Conservation (phyloP, 2,329 filamentous ascomycete genomes). For the Moelleriella libera region DNA sequence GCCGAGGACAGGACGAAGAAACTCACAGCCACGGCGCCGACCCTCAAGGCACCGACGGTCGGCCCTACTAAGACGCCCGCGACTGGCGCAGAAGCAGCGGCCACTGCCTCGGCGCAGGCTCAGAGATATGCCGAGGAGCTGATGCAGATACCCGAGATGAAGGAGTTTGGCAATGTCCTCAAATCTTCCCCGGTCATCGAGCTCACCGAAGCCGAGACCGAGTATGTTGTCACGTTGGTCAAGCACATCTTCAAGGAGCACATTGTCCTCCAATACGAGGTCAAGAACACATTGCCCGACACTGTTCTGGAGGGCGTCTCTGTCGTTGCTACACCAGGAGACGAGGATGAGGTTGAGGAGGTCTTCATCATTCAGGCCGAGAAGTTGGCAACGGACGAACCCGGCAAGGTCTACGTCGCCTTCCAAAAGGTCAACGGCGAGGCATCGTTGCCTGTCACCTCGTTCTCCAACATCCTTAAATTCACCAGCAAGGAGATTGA, state of each 20-base stretch:
- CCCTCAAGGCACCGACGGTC: constrained; percentile 81
- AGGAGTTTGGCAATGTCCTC: constrained; percentile 76
- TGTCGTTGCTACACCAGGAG: constrained; percentile 62
- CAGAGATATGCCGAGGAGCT: constrained; percentile 85
- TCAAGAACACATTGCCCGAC: constrained; percentile 91
- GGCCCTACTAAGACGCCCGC: constrained; percentile 59
- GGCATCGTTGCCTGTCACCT: constrained; percentile 60
- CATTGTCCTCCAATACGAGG: constrained; percentile 87
- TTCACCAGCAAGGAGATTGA: constrained; percentile 98
- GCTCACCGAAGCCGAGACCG: constrained; percentile 91
- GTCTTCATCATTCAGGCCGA: constrained; percentile 88
- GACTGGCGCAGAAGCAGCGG: constrained; percentile 58
- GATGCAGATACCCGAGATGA: constrained; percentile 79
- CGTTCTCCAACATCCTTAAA: constrained; percentile 85
- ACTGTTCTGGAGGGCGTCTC: constrained; percentile 85
- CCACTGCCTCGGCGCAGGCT: constrained; percentile 63
- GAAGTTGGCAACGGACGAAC: constrained; percentile 69
- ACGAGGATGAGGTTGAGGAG: constrained; percentile 75
- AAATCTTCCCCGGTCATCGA: constrained; percentile 81
- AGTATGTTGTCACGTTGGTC: constrained; percentile 85
- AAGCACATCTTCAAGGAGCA: constrained; percentile 99
- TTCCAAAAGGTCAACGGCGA: constrained; percentile 76
- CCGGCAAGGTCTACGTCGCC: constrained; percentile 87
- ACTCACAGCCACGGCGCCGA: constrained; percentile 81
- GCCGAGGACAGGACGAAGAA: constrained; percentile 96